Percentiles rank a stretch among this genome's conserved stretches.
Evolutionary conservation across 1,139 yeast species (phyloP).

Genomic region (Pichia sp.): DNA sequence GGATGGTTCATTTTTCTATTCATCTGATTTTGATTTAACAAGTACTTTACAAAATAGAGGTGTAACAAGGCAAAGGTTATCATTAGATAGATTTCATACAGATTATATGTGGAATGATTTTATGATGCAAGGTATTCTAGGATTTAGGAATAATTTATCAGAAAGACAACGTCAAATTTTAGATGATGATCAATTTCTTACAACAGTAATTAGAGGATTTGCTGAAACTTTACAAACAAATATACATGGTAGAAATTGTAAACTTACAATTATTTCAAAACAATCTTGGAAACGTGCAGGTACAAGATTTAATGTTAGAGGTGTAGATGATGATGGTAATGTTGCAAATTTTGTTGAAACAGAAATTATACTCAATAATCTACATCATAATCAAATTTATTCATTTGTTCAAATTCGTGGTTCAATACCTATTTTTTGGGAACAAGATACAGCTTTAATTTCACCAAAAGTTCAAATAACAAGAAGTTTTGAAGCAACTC

Average conservation of each 20-base stretch:
- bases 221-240: slow-evolving; percentile 64
- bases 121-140: slow-evolving; percentile 75
- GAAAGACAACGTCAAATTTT: slow-evolving; percentile 47
- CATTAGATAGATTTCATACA: slow-evolving; percentile 55
- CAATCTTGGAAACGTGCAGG: slow-evolving; percentile 97
- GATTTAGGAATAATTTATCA: slow-evolving; percentile 66
- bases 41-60: slow-evolving; percentile 73
- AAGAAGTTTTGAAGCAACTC: slow-evolving; percentile 85
- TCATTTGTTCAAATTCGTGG: slow-evolving; percentile 89
- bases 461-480: slow-evolving; percentile 84
- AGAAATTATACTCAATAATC: slow-evolving; percentile 60
- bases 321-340: slow-evolving; percentile 90
- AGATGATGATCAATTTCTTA: slow-evolving; percentile 72
- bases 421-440: slow-evolving; percentile 96
- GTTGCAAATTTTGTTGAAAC: slow-evolving; percentile 97
- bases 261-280: slow-evolving; percentile 75
- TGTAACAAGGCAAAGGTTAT: slow-evolving; percentile 35
- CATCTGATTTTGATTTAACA: slow-evolving; percentile 87
- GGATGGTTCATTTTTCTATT: slow-evolving; percentile 87
- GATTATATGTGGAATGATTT: slow-evolving; percentile 97
- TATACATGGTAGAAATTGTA: slow-evolving; percentile 46
- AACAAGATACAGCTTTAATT: slow-evolving; percentile 81
- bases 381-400: slow-evolving; percentile 43
- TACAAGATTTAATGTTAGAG: slow-evolving; percentile 87
- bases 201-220: slow-evolving; percentile 91